Evolutionary conservation across 495 filamentous ascomycete genomes (phyloP), one percentile per base, ranked within the genome.

Genomic region (Parmelia sp.): DNA sequence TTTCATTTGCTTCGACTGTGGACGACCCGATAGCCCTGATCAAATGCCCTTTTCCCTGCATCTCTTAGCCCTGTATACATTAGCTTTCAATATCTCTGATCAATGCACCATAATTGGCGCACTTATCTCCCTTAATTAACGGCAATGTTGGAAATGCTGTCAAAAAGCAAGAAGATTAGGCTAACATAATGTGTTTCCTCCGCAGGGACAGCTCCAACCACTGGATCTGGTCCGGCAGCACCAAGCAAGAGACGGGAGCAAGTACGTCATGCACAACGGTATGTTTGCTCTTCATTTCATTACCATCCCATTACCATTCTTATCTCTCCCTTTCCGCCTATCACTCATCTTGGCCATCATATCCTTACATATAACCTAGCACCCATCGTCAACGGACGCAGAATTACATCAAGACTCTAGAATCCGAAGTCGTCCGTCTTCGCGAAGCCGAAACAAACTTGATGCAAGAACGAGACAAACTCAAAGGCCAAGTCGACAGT

Each of bases 261-360:
- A 65, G 70, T 71, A 9, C 70, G 70, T n/a, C 68, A 69, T 66
- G 70, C 70, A 23, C 70, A 71, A 65, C 67, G 68, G 70, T 71
- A 71, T 49, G 65, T n/a, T n/a, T 61, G 11, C 31, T 33, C 47
- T 42, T 14, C 23, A n/a, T 33, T 3, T 29, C 11, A 17, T 58
- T 49, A 51, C 53, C 21, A 35, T 42, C 25, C 14, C 21, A n/a
- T 45, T 63, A 29, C 35, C n/a, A n/a, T 39, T 31, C 10, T 60
- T 21, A 60, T 49, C 19, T 40, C 45, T 49, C 27, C 8, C 9
- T 44, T 14, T 33, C 21, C 4, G 19, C 61, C 19, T 19, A 17
- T 40, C 39, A 40, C 37, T 3, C 9, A 21, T n/a, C 47, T 21
- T 57, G 39, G 1, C 45, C 35, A 19, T 47, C n/a, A 21, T 9